Conservation (phyloP, 495 filamentous ascomycete species). For the Bombardia bombarda region DNA sequence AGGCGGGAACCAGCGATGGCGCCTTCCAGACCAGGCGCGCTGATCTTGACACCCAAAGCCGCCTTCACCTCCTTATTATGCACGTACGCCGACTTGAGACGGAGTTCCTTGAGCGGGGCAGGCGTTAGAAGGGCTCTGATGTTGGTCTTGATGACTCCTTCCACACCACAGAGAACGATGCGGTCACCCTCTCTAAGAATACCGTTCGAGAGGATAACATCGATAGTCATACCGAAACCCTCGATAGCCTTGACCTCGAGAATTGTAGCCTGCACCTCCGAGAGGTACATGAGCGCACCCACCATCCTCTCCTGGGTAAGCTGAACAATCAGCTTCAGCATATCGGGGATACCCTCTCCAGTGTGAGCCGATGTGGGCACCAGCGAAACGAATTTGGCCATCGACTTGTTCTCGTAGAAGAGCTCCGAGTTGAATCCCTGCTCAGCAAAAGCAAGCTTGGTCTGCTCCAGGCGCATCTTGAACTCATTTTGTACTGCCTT, state of each 20-base stretch:
- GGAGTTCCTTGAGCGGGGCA: constrained; percentile 86
- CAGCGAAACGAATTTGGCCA: constrained; percentile 86
- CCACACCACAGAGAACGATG: constrained; percentile 89
- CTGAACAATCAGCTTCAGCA: constrained; percentile 89
- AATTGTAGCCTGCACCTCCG: constrained; percentile 94
- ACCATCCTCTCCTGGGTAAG: constrained; percentile 98
- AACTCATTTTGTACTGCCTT: constrained; percentile 95
- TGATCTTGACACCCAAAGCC: constrained; percentile 96
- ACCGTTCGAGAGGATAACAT: constrained; percentile 95
- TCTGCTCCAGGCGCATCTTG: constrained; percentile 78
- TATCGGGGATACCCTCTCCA: constrained; percentile 97
- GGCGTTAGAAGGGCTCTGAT: constrained; percentile 96
- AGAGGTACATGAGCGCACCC: constrained; percentile 93
- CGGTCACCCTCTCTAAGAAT: constrained; percentile 90
- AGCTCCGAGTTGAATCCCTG: constrained; percentile 97
- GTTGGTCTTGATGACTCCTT: constrained; percentile 89
- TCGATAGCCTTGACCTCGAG: constrained; percentile 99
- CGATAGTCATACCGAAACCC: constrained; percentile 96
- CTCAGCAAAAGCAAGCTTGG: constrained; percentile 89
- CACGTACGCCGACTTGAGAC: constrained; percentile 87
- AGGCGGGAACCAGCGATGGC: constrained; percentile 96
- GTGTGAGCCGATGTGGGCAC: constrained; percentile 97
- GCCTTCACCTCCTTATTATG: constrained; percentile 99
- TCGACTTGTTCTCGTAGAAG: constrained; percentile 95
- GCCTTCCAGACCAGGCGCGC: constrained; percentile 89